phyloP scores from a whole-genome alignment of 805 yeast genomes.

The Pichia nanzhaoensis region DNA sequence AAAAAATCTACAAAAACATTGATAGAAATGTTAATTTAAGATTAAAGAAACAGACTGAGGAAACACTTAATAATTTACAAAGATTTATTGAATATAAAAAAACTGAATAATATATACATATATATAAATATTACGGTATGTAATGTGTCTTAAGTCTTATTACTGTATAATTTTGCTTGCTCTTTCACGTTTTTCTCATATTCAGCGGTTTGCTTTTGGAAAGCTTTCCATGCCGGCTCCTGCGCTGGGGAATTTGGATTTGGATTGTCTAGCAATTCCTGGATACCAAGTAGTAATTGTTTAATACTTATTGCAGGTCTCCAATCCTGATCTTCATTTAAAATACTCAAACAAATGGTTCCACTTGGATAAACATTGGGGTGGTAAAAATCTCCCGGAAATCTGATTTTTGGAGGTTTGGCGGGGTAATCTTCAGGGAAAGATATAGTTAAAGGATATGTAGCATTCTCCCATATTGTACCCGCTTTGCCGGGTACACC shows the following conservation, averaged over 20 bases:
- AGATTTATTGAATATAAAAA: conserved; percentile 75
- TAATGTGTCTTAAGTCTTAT: conserved; percentile 15
- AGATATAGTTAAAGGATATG: conserved; percentile 71
- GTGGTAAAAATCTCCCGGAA: conserved; percentile 87
- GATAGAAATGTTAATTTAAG: conserved; percentile 56
- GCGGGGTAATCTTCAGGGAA: conserved; percentile 94
- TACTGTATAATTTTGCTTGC: conserved; percentile 70
- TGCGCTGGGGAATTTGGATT: conserved; percentile 97
- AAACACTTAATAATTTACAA: conserved; percentile 56
- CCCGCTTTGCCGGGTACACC: conserved; percentile 91
- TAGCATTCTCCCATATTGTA: conserved; percentile 88
- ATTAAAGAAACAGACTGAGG: conserved; percentile 59
- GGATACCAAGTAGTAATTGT: conserved; percentile 86
- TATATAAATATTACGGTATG: neutral
- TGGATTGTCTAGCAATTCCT: conserved; percentile 82
- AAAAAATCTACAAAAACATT: conserved; percentile 49
- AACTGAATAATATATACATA: conserved; percentile 29
- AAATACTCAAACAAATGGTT: conserved; percentile 84
- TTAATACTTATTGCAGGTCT: conserved; percentile 91
- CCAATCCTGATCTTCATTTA: conserved; percentile 97
- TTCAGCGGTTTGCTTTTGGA: conserved; percentile 54
- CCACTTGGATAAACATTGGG: conserved; percentile 98
- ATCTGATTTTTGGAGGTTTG: conserved; percentile 90
- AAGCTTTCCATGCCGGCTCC: conserved; percentile 92
- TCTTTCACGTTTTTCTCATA: conserved; percentile 75